Percentiles rank a stretch among this genome's conserved stretches.
phyloP scores from a whole-genome alignment of 495 filamentous ascomycete genomes.

The Neohortaea acidophila region DNA sequence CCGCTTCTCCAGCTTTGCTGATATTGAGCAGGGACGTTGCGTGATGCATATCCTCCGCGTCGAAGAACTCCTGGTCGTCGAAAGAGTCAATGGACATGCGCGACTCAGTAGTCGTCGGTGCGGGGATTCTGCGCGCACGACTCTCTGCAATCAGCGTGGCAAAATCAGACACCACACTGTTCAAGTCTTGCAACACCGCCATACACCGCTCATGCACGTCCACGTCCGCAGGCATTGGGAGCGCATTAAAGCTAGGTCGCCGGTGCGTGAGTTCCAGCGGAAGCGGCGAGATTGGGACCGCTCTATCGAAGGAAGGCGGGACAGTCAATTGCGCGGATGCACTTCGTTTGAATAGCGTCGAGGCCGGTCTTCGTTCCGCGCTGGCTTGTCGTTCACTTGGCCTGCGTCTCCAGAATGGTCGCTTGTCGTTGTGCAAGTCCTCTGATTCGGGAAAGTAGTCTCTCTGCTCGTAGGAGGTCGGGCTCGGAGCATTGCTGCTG shows the following conservation, averaged over 20 bases:
- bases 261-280: slow-evolving; percentile 29
- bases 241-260: slow-evolving; percentile 16
- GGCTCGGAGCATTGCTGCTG: slow-evolving; percentile 24
- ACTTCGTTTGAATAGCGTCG: slow-evolving; percentile 32
- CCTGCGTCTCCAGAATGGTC: slow-evolving; percentile 87
- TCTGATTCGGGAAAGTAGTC: slow-evolving; percentile 32
- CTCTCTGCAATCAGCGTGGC: slow-evolving; percentile 57
- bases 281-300: slow-evolving; percentile 20
- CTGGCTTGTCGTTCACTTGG: slow-evolving; percentile 33
- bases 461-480: slow-evolving; percentile 18
- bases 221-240: slow-evolving; percentile 29
- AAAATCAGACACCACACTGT: slow-evolving; percentile 69
- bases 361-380: slow-evolving; percentile 26
- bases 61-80: slow-evolving; percentile 81
- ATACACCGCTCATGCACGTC: slow-evolving; percentile 65
- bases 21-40: slow-evolving; percentile 53
- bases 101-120: slow-evolving; percentile 30
- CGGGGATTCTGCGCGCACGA: slow-evolving; percentile 51
- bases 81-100: slow-evolving; percentile 71
- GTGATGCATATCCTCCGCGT: slow-evolving; percentile 53
- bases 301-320: slow-evolving; percentile 32
- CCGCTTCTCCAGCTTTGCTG: slow-evolving; percentile 12
- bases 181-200: slow-evolving; percentile 65
- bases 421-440: slow-evolving; percentile 24
- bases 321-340: slow-evolving; percentile 44